phyloP scores from a whole-genome alignment of 768 basidiomycete species.

The Wakefieldia striispora region DNA sequence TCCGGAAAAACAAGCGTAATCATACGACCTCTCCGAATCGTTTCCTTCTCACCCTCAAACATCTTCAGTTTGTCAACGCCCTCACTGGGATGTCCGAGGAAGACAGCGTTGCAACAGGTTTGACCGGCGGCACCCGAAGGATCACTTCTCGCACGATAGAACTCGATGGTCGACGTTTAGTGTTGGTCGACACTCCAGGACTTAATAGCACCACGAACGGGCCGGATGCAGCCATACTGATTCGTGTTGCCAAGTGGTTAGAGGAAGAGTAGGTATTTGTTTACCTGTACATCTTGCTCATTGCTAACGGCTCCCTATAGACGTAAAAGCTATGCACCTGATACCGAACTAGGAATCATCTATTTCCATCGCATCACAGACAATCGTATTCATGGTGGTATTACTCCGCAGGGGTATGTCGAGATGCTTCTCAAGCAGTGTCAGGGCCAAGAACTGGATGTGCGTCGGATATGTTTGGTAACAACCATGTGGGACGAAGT shows the following conservation, averaged over 20 bases:
- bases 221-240: background rate
- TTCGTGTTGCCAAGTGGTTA: background rate
- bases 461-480: slow-evolving; percentile 2
- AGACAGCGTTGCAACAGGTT: too few species aligned
- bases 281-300: background rate
- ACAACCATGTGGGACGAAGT: slow-evolving; percentile 13
- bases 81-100: background rate
- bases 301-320: too few species aligned
- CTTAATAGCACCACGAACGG: background rate
- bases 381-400: background rate
- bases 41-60: background rate
- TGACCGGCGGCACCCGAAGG: background rate
- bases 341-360: background rate
- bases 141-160: background rate
- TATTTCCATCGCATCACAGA: slow-evolving; percentile 9
- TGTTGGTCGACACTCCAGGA: slow-evolving; percentile 9
- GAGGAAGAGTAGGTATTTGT: background rate
- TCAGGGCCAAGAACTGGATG: background rate
- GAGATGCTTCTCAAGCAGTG: slow-evolving; percentile 3
- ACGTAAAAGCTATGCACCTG: background rate
- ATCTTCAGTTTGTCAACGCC: slow-evolving; percentile 5
- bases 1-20: slow-evolving; percentile 10
- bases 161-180: background rate
- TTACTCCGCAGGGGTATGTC: background rate
- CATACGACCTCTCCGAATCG: background rate